Evolutionary conservation across 345 rosid species (phyloP), one percentile per base, ranked within the genome.

Genomic region (Anastatica hierochuntica): DNA sequence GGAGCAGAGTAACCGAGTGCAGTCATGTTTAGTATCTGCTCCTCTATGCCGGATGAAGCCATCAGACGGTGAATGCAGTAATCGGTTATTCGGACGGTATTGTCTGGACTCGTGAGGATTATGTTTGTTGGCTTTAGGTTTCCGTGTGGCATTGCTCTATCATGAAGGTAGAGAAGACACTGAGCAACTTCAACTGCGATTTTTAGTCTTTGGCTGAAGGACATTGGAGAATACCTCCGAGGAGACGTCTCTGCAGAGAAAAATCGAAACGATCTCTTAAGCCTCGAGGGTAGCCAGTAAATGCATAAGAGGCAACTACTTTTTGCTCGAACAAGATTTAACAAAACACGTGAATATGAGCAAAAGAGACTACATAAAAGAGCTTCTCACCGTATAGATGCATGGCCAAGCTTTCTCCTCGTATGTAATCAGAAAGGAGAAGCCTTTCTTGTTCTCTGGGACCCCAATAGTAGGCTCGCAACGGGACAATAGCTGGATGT

Each of bases 1-100:
- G 96, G 95, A 55, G 98, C 92, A 29, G 90, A 71, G 56, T 90
- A 90, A 14, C 98, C 98, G 2, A 90, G 85, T 9, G 98, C 98
- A 52, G 90, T 87, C n/a, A 90, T 70, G 59, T 84, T 90, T 48
- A 87, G 51, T 50, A 82, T 76, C 76, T 90, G 98, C 66, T 90
- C 98, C 0, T 85, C 85, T 41, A 79, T 73, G 36, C 98, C 96
- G 58, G 87, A 60, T 14, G 85, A 70, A 14, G 89, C 79, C 98
- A 90, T 86, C 43, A 90, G 71, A 44, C 95, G 87, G 69, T 87
- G 88, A 41, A 90, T 85, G 20, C 96, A 76, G 27, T 87, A 84
- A 56, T 90, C 98, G 0, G 92, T 76, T 13, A 87, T 74, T 42
- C 64, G 70, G 39, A 71, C 83, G 8, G 63, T 51, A 50, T 76